Conservation (phyloP, 768 basidiomycete species). For the Filobasidium floriforme region DNA sequence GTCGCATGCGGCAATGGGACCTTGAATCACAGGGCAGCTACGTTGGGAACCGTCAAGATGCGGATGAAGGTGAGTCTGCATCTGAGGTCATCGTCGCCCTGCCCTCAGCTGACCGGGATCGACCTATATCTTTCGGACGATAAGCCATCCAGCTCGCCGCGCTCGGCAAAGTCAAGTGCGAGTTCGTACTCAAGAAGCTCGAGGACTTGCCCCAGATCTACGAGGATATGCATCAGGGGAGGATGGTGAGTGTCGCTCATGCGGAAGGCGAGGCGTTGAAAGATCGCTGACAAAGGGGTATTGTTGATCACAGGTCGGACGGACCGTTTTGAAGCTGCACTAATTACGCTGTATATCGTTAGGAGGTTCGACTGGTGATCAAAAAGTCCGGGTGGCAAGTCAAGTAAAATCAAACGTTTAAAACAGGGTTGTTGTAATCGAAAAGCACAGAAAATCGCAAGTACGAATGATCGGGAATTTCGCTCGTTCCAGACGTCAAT, state of each 20-base stretch:
- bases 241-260: conserved; percentile 5
- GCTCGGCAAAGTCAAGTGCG: conserved; percentile 60
- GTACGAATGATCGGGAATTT: too few relatives aligned
- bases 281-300: too few relatives aligned
- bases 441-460: not conserved
- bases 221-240: conserved; percentile 18
- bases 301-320: not conserved
- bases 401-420: too few relatives aligned
- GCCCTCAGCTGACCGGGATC: too few relatives aligned
- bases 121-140: too few relatives aligned
- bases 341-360: too few relatives aligned
- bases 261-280: too few relatives aligned
- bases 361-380: too few relatives aligned
- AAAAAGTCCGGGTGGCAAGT: too few relatives aligned
- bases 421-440: not conserved
- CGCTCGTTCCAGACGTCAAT: too few relatives aligned
- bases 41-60: conserved; percentile 62
- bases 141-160: conserved; percentile 62
- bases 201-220: conserved; percentile 52
- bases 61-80: conserved; percentile 54
- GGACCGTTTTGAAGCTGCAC: conserved; percentile 24
- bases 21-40: conserved; percentile 28
- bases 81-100: too few relatives aligned
- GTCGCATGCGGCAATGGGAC: too few relatives aligned
- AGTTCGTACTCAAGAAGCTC: conserved; percentile 51